Base-by-base conservation (phyloP, 1,139 yeast species). In the Hansenula lynferdii region DNA sequence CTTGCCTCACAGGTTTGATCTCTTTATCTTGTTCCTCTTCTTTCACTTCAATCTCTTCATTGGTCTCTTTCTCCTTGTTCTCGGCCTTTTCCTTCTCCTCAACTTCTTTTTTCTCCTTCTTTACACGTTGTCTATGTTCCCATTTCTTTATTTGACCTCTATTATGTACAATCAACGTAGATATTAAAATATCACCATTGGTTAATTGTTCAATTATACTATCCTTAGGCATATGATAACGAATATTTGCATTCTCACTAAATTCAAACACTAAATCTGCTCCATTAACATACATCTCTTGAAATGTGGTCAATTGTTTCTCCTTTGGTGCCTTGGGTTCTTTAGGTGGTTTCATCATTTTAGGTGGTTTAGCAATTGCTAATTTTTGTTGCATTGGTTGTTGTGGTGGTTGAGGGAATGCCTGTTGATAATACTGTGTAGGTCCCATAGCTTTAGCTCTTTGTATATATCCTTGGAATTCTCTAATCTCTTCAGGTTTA, bases 211-310 rank as follows among this genome's bases (percentile, higher is more conserved):
- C 97, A 45, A 84, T 68, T 5, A 90, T 73, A 2, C 92, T 75
- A 48, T 84, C 77, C 47, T 80, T 80, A 0, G 97, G 97, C 2
- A 90, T 54, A 43, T 74, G 62, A 52, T 75, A 90, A 40, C 97
- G 70, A 9, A 82, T 82, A 38, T 82, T 74, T 0, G 94, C 75
- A 56, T 81, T 82, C 51, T 92, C 97, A 28, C 73, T 73, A 61
- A 80, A 90, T 59, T 92, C 98, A 60, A 92, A 81, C 12, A 89
- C 79, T 34, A 92, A 60, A 36, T 86, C 84, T 0, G 95, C 89
- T 52, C 78, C 76, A 30, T 72, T 61, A 28, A 76, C 64, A 53
- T 84, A 84, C 53, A 77, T 71, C 49, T 81, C 90, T 53, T 84
- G 95, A 50, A 84, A 83, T 0, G 89, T 82, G 0, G 92, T 83